Conservation (phyloP, 805 yeast species). For the Blastobotrys peoriensis region DNA sequence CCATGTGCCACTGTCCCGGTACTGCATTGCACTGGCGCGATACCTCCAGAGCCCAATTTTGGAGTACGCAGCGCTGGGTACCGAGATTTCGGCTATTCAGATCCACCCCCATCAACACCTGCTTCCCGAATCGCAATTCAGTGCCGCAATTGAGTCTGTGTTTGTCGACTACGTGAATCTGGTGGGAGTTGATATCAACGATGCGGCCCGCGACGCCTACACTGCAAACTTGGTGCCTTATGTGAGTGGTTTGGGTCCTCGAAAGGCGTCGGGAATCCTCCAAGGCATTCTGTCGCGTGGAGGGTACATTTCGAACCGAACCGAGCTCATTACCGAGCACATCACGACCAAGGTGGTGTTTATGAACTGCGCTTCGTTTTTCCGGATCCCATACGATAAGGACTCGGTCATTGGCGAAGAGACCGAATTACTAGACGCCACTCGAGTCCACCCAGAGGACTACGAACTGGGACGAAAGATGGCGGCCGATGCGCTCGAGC, state of each 20-base stretch:
- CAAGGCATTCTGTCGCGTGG: conserved; percentile 72
- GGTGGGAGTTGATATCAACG: conserved; percentile 92
- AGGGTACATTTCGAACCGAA: conserved; percentile 57
- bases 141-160: conserved; percentile 65
- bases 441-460: conserved; percentile 97
- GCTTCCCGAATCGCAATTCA: conserved; percentile 55
- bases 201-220: conserved; percentile 72
- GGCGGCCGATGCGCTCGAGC: conserved; percentile 96
- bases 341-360: conserved; percentile 76
- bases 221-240: conserved; percentile 66
- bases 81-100: conserved; percentile 61
- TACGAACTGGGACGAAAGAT: conserved; percentile 92
- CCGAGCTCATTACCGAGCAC: conserved; percentile 76
- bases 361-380: conserved; percentile 86
- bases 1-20: conserved; percentile 70
- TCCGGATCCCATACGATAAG: conserved; percentile 67
- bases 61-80: conserved; percentile 78
- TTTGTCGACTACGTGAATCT: conserved; percentile 86
- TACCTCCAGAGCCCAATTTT: conserved; percentile 88
- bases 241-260: conserved; percentile 89
- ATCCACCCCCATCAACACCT: conserved; percentile 65
- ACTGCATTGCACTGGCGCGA: conserved; percentile 85
- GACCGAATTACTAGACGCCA: conserved; percentile 80
- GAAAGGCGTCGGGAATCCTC: conserved; percentile 83
- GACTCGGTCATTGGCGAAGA: conserved; percentile 46